phyloP scores from a whole-genome alignment of 2,329 filamentous ascomycete species.

The Cercospora zeae-maydis region DNA sequence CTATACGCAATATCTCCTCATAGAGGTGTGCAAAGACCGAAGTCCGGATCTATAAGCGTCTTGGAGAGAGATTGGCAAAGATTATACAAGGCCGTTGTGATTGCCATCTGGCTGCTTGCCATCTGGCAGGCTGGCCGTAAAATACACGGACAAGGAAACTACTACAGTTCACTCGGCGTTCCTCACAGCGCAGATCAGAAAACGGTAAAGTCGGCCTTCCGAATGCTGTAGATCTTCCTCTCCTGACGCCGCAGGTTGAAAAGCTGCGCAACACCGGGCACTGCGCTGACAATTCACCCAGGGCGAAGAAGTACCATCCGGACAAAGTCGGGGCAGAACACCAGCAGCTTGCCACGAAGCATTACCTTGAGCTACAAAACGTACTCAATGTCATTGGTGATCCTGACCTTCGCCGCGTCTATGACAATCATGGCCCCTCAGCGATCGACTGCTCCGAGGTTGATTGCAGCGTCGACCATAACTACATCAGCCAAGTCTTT shows the following conservation, averaged over 20 bases:
- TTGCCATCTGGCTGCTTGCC: not conserved
- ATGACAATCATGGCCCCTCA: not conserved
- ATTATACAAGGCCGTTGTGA: not conserved
- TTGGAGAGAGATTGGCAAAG: not conserved
- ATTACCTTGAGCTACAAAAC: not conserved
- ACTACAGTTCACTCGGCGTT: not conserved
- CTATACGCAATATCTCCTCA: not conserved
- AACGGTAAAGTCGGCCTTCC: not conserved
- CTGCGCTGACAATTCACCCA: not conserved
- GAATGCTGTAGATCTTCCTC: not conserved
- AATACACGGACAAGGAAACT: not conserved
- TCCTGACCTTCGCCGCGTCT: not conserved
- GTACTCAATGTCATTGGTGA: not conserved
- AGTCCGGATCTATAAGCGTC: not conserved
- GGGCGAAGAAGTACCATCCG: not conserved
- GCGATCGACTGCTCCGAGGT: not conserved
- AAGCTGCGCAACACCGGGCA: not conserved
- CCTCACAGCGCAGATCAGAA: not conserved
- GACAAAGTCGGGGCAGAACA: not conserved
- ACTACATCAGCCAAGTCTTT: not conserved
- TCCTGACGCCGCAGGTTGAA: not conserved
- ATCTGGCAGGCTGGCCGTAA: not conserved
- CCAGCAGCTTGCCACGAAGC: not conserved
- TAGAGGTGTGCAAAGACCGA: not conserved
- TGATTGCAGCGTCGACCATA: not conserved